These are phyloP conservation scores for Camillea tinctor DNA, from an alignment of 2,329 filamentous ascomycete genomes.

Conservation along the genomic window DNA sequence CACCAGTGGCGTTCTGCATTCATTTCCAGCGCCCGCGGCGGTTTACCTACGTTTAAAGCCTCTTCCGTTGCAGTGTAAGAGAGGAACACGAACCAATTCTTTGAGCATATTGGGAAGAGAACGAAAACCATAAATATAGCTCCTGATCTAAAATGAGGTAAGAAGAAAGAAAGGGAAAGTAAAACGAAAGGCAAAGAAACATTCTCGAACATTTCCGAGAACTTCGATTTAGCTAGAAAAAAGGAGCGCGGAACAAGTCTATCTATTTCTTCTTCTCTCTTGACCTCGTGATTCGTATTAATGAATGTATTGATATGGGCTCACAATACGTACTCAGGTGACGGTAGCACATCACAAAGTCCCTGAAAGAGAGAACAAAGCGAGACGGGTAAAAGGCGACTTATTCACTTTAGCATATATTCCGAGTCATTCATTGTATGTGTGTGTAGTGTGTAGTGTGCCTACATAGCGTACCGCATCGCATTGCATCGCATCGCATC, in stretches of 20 bases:
- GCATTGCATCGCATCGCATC: neutral
- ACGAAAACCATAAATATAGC: neutral
- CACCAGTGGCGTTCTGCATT: slow-evolving; percentile 17
- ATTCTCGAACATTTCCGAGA: slow-evolving; percentile 5
- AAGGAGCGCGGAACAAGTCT: neutral
- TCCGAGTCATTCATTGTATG: neutral
- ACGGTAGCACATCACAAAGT: neutral
- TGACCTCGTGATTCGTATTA: slow-evolving; percentile 1
- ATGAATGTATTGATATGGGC: neutral
- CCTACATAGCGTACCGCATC: neutral
- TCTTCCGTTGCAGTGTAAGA: neutral
- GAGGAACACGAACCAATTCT: neutral
- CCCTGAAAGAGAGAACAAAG: neutral
- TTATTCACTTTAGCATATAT: neutral
- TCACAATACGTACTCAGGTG: neutral
- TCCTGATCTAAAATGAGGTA: neutral
- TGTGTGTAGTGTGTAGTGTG: too few species aligned
- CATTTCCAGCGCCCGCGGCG: slow-evolving; percentile 14
- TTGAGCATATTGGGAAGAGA: neutral
- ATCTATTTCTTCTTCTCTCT: neutral
- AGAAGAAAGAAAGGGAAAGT: slow-evolving; percentile 1
- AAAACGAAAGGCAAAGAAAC: too few species aligned
- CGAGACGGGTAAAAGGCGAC: neutral
- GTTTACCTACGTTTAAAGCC: slow-evolving; percentile 9
- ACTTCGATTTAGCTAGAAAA: slow-evolving; percentile 5